Base-by-base conservation (phyloP, 305 asterid species). In the Nicotiana rustica region DNA sequence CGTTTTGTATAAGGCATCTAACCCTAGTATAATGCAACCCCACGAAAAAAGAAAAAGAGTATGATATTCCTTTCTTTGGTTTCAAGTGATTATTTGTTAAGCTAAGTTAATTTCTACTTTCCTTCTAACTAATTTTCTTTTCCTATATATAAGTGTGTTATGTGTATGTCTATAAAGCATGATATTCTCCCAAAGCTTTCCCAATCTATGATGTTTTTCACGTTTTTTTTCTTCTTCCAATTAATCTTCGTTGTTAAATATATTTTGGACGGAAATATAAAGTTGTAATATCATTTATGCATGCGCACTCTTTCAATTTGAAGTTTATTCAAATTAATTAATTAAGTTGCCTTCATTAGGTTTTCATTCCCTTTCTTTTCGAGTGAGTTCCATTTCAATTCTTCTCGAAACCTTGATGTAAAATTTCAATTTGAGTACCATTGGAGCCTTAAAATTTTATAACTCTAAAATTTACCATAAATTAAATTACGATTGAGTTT, bases 61-160 rank as follows among this genome's bases (percentile, higher is more conserved):
- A 67, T 4, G 12, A 12, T 14, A 78, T 67, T 78, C 86, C 6
- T 83, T 68, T 17, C 86, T 83, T 78, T 65, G 56, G 19, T 38
- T 67, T 78, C 80, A 83, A 83, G 86, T 25, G 80, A 67, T 57
- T 57, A 14, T 47, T 57, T 12, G 13, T 81, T 65, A 68, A 67
- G 59, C 80, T 12, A 75, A 49, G 79, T 52, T 35, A 4, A 35
- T 35, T 59, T 47, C 67, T 69, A 41, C 31, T 65, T 67, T 12
- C 38, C 47, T 44, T 19, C 13, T 17, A 59, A 6, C 70, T 65
- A 12, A 29, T 29, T 65, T 65, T 4, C 70, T 65, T n/a, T 64
- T 65, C 36, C 38, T 5, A 21, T 71, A 73, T 10, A 69, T 57
- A 38, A 70, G 25, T 6, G 79, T 25, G 62, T 73, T 12, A 55